Percentiles rank a stretch among this genome's conserved stretches.
Conservation (phyloP, 305 asterid species). For the Fraxinus baroniana region DNA sequence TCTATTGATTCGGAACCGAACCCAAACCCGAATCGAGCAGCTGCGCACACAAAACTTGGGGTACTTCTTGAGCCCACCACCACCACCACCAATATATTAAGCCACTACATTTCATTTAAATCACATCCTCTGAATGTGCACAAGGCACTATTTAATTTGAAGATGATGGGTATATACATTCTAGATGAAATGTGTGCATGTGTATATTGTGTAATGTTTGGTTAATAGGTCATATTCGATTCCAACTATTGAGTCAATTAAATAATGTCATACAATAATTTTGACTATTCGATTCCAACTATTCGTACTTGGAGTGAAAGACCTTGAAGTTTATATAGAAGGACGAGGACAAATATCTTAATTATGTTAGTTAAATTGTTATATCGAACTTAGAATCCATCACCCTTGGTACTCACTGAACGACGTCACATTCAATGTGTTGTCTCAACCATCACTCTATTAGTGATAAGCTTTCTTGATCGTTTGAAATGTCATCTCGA, state of each 20-base stretch:
- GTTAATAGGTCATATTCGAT: neutral
- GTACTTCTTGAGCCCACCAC: neutral
- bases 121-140: neutral
- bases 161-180: neutral
- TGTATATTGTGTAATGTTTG: too few species aligned
- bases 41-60: neutral
- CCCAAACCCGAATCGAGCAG: neutral
- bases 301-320: neutral
- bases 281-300: too few species aligned
- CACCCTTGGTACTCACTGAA: neutral
- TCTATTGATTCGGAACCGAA: neutral
- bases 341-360: neutral
- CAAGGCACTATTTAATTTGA: neutral
- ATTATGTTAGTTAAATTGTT: neutral
- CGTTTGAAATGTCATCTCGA: too few species aligned
- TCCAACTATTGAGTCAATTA: neutral
- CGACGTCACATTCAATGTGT: neutral
- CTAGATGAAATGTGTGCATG: neutral
- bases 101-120: neutral
- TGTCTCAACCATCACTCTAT: neutral
- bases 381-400: neutral
- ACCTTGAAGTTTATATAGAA: neutral
- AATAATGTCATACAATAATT: neutral
- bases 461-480: too few species aligned
- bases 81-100: neutral